Conservation (phyloP, 2,329 filamentous ascomycete species). For the Didymella exigua region DNA sequence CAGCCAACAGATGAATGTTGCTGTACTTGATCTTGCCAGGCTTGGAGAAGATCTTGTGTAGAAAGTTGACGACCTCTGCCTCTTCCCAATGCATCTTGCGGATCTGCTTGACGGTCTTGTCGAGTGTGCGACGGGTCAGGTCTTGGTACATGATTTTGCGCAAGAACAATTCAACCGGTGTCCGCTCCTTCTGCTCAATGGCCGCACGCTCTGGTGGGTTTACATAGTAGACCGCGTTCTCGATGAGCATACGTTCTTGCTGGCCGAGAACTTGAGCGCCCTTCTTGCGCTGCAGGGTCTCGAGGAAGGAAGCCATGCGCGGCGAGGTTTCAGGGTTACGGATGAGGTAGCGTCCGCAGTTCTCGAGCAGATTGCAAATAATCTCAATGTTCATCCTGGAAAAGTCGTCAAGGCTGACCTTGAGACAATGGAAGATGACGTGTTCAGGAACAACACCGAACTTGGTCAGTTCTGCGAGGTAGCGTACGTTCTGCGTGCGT, state of each 20-base stretch:
- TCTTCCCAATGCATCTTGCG: conserved; percentile 98
- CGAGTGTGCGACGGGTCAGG: conserved; percentile 91
- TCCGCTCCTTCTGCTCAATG: conserved; percentile 95
- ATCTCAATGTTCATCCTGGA: conserved; percentile 99
- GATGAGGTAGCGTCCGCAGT: conserved; percentile 91
- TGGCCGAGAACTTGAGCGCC: conserved; percentile 92
- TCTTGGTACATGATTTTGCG: conserved; percentile 92
- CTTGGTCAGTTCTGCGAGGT: conserved; percentile 95
- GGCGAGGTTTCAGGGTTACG: conserved; percentile 92
- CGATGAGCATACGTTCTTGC: conserved; percentile 96
- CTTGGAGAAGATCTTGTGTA: conserved; percentile 93
- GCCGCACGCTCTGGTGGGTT: conserved; percentile 92
- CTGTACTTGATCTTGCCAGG: conserved; percentile 97
- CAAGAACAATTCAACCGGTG: conserved; percentile 89
- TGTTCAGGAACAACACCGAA: conserved; percentile 98
- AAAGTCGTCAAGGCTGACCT: conserved; percentile 96
- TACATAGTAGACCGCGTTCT: conserved; percentile 97
- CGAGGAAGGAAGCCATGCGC: conserved; percentile 90
- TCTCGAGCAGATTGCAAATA: conserved; percentile 92
- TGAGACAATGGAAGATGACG: conserved; percentile 97
- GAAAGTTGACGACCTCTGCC: conserved; percentile 75
- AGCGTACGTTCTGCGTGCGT: conserved; percentile 92
- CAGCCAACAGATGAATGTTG: conserved; percentile 91
- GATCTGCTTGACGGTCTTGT: conserved; percentile 91
- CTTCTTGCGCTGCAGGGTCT: conserved; percentile 95